These are phyloP conservation scores for Leishmania tarentolae DNA, from an alignment of 208 protist species.

Conservation along the genomic window DNA sequence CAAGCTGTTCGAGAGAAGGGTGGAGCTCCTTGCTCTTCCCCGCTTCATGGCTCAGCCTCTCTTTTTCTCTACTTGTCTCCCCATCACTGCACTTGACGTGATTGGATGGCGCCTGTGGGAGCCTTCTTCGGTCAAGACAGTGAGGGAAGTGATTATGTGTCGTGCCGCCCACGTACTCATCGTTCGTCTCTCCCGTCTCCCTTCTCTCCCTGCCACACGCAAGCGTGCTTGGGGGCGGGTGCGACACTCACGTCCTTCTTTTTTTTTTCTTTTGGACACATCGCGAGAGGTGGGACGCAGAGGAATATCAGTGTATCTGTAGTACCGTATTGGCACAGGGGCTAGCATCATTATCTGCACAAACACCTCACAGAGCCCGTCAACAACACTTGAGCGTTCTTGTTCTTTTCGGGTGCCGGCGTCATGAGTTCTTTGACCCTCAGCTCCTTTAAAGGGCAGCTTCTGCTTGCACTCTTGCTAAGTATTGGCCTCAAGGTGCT, in stretches of 20 bases:
- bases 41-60: background rate
- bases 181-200: background rate
- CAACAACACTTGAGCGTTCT: background rate
- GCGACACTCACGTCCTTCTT: background rate
- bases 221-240: background rate
- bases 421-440: background rate
- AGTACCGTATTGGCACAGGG: background rate
- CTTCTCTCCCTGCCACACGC: background rate
- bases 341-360: background rate
- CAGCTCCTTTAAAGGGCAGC: conserved; percentile 61
- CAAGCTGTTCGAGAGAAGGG: background rate
- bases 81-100: no score
- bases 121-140: background rate
- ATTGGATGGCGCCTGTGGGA: background rate
- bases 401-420: background rate
- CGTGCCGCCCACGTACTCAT: background rate
- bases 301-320: background rate
- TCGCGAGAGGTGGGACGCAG: background rate
- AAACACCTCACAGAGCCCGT: background rate
- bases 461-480: conserved; percentile 61
- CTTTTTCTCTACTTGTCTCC: background rate
- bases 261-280: conserved; percentile 5
- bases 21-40: background rate
- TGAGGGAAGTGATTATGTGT: background rate
- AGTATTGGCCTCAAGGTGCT: conserved; percentile 74